Evolutionary conservation across 73 alveolate genomes (phyloP).

Genomic region (Tetrahymena elliotti): DNA sequence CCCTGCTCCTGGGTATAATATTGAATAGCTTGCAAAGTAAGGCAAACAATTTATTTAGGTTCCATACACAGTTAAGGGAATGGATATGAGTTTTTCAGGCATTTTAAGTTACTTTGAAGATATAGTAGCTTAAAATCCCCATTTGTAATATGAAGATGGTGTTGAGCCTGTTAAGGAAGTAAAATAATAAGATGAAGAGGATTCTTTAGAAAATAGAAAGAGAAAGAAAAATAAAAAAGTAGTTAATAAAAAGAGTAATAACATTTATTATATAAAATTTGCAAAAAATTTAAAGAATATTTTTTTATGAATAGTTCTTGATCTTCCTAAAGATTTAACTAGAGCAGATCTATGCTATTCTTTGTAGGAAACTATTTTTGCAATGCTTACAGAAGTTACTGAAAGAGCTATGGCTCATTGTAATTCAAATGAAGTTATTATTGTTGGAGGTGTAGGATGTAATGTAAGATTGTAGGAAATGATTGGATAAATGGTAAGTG

Average conservation of each 20-base stretch:
- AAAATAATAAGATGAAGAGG: constrained; percentile 23
- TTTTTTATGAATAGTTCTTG: neutral
- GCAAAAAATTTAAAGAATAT: neutral
- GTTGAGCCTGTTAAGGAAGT: neutral
- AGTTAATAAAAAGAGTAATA: constrained; percentile 34
- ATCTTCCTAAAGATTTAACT: constrained; percentile 39
- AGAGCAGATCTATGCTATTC: constrained; percentile 90
- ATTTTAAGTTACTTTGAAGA: constrained; percentile 81
- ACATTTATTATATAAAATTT: neutral
- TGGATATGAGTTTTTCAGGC: constrained; percentile 97
- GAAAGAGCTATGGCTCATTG: constrained; percentile 99
- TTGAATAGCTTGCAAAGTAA: constrained; percentile 89
- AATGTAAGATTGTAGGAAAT: constrained; percentile 92
- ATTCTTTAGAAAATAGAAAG: constrained; percentile 16
- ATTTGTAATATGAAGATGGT: constrained; percentile 33
- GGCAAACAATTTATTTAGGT: constrained; percentile 82
- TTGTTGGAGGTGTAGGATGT: constrained; percentile 99
- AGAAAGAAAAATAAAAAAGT: constrained; percentile 49
- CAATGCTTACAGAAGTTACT: constrained; percentile 96
- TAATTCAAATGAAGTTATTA: constrained; percentile 87
- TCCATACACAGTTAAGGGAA: constrained; percentile 97
- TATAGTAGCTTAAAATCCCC: constrained; percentile 46
- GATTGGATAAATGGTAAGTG: constrained; percentile 91
- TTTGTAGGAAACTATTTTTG: constrained; percentile 93
- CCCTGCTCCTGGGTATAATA: constrained; percentile 98